Evolutionary conservation across 1,284 basidiomycete genomes (phyloP).

Genomic region (Rhodotorula sp.): DNA sequence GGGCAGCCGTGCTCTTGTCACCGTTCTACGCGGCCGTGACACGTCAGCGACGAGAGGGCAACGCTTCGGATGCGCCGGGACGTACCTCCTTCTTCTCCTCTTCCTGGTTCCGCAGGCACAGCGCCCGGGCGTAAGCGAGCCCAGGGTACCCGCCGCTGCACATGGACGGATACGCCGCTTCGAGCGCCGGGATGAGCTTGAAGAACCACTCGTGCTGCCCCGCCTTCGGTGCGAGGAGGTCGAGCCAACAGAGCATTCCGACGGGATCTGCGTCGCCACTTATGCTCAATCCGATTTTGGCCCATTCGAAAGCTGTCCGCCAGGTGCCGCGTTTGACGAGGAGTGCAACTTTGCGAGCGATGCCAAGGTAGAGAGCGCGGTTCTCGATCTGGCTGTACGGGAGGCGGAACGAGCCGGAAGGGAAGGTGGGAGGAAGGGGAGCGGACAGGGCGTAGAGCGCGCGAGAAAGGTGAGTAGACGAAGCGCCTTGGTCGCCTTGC

Average conservation of each 20-base stretch:
- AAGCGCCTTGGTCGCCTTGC: conserved; percentile 56
- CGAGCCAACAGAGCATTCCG: conserved; percentile 54
- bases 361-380: conserved; percentile 70
- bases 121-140: conserved; percentile 71
- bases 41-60: not conserved
- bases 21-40: conserved; percentile 52
- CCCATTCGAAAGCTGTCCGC: conserved; percentile 84
- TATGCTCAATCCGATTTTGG: conserved; percentile 56
- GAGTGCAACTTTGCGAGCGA: conserved; percentile 40
- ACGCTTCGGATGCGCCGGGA: conserved; percentile 2
- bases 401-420: conserved; percentile 71
- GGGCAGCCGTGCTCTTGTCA: conserved; percentile 62
- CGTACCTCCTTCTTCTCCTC: conserved; percentile 60
- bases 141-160: conserved; percentile 70
- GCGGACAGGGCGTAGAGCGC: conserved; percentile 83
- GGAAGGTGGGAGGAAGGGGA: conserved; percentile 78
- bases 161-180: conserved; percentile 44
- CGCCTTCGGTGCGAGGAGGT: conserved; percentile 76
- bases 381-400: conserved; percentile 84
- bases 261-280: conserved; percentile 34
- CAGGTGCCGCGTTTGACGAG: conserved; percentile 80
- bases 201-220: conserved; percentile 77
- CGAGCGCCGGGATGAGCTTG: conserved; percentile 56
- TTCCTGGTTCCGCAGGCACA: conserved; percentile 60
- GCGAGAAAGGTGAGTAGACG: conserved; percentile 79